These are phyloP conservation scores for Chrysoporthe puriensis DNA, from an alignment of 2,329 filamentous ascomycete genomes.

Conservation along the genomic window DNA sequence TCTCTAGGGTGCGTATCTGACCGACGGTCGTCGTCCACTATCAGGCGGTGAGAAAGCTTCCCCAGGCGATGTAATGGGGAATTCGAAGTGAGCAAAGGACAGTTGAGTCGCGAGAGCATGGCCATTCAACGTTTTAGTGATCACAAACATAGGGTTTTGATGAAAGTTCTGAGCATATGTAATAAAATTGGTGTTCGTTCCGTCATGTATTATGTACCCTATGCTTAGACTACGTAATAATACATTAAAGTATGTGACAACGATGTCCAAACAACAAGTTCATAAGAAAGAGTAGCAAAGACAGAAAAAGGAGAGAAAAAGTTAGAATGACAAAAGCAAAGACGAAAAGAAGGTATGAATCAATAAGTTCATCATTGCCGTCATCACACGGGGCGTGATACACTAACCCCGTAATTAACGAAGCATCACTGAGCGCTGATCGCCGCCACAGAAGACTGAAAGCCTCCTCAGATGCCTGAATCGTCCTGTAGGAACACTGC, in stretches of 20 bases:
- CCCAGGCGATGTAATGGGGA: too few species aligned
- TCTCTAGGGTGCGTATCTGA: neutral
- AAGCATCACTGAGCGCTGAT: neutral
- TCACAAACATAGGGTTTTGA: neutral
- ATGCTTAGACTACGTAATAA: neutral
- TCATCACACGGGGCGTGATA: neutral
- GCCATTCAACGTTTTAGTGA: neutral
- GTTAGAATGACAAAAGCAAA: too few species aligned
- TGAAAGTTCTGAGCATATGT: neutral
- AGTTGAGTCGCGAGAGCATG: too few species aligned
- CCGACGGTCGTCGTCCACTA: neutral
- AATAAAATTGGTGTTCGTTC: neutral
- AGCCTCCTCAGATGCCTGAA: constrained; percentile 30
- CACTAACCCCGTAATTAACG: neutral
- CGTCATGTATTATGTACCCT: neutral
- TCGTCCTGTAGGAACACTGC: constrained; percentile 27
- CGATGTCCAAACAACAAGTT: neutral
- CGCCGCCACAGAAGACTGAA: neutral
- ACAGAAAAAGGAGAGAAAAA: too few species aligned
- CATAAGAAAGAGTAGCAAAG: too few species aligned
- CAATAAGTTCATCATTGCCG: neutral
- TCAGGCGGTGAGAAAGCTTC: neutral
- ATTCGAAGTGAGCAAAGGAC: too few species aligned
- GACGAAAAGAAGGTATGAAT: too few species aligned
- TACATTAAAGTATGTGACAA: neutral